Percentiles rank a stretch among this genome's conserved stretches.
Evolutionary conservation across 306 rosid genomes (phyloP).

Genomic region (Cercis canadensis): DNA sequence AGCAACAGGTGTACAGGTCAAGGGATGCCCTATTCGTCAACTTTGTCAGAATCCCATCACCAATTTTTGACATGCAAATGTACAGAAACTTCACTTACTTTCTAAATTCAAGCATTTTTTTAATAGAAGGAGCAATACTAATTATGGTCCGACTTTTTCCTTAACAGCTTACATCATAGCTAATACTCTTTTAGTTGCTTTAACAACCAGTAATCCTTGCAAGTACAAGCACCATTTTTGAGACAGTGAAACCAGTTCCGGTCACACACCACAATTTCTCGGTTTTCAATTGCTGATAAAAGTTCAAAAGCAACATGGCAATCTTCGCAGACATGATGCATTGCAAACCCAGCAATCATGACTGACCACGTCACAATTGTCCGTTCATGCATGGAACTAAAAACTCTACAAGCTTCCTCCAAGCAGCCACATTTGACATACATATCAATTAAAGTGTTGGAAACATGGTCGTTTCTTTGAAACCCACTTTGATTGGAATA

Average conservation of each 20-base stretch:
- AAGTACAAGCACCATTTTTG: conserved; percentile 14
- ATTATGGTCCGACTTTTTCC: too few relatives aligned
- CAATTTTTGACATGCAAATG: too few relatives aligned
- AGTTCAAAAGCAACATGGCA: conserved; percentile 56
- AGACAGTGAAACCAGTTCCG: conserved; percentile 16
- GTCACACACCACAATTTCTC: conserved; percentile 16
- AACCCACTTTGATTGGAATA: conserved; percentile 44
- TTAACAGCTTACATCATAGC: background rate
- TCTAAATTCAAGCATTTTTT: too few relatives aligned
- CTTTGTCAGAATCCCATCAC: too few relatives aligned
- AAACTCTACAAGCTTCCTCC: conserved; percentile 49
- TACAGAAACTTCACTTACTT: too few relatives aligned
- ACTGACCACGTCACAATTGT: conserved; percentile 66
- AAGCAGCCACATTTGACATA: conserved; percentile 68
- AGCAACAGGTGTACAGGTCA: too few relatives aligned
- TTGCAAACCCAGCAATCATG: conserved; percentile 61
- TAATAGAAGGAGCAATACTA: too few relatives aligned
- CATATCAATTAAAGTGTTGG: conserved; percentile 59
- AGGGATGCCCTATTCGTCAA: too few relatives aligned
- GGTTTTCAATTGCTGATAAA: conserved; percentile 39
- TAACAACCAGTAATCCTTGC: conserved; percentile 10
- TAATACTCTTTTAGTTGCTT: background rate
- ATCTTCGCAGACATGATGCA: conserved; percentile 64
- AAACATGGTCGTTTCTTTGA: conserved; percentile 43
- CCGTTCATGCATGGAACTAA: conserved; percentile 42